phyloP scores from a whole-genome alignment of 176 grass and related monocot genomes.

The Phyllostachys edulis region DNA sequence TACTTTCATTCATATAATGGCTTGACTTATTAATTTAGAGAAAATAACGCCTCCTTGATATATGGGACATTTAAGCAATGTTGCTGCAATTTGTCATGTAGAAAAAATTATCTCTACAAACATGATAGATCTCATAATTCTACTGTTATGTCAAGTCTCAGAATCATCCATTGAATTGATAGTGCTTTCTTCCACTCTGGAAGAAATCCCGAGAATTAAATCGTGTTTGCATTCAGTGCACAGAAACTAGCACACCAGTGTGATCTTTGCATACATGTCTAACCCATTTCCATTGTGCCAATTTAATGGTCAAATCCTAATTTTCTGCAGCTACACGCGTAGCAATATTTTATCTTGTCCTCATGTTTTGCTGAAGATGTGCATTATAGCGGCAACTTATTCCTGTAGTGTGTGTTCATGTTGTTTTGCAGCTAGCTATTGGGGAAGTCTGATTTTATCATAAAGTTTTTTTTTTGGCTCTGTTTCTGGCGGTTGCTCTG shows the following conservation, averaged over 20 bases:
- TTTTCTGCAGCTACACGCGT: background rate
- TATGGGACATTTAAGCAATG: background rate
- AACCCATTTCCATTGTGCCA: background rate
- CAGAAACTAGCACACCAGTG: background rate
- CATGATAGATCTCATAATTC: background rate
- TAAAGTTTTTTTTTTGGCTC: background rate
- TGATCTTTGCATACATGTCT: background rate
- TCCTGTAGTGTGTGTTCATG: background rate
- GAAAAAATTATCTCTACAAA: background rate
- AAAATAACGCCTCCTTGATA: background rate
- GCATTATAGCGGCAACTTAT: background rate
- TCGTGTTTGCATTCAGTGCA: background rate
- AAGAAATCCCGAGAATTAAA: background rate
- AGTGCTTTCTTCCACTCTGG: background rate
- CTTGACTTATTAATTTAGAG: background rate
- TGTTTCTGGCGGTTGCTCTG: background rate
- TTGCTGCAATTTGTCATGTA: background rate
- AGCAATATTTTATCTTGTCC: background rate
- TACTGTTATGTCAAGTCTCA: background rate
- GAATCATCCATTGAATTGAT: background rate
- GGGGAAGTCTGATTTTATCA: slow-evolving; percentile 46
- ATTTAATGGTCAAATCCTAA: background rate
- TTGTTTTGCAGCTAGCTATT: slow-evolving; percentile 49
- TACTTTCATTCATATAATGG: background rate
- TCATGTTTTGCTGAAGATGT: slow-evolving; percentile 22